phyloP scores from a whole-genome alignment of 169 alveolate species.

The Plasmodium coatneyi region DNA sequence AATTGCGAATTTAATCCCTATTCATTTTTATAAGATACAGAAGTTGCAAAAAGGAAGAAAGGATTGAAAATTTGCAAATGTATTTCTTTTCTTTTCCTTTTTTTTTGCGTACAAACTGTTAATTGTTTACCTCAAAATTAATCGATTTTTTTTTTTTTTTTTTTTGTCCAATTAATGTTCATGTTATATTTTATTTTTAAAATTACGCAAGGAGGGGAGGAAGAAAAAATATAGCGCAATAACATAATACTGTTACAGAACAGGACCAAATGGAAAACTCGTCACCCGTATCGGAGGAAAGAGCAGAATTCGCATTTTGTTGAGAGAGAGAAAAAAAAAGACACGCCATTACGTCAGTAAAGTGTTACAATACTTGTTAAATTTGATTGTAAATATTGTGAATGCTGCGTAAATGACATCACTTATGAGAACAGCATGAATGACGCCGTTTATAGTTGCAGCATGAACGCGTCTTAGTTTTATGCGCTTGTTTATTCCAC shows the following conservation, averaged over 20 bases:
- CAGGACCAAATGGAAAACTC: background rate
- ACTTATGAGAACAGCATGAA: background rate
- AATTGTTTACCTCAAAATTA: background rate
- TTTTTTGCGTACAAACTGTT: background rate
- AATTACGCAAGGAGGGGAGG: background rate
- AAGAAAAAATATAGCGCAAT: background rate
- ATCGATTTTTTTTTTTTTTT: background rate
- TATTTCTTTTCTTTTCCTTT: background rate
- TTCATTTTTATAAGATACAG: background rate
- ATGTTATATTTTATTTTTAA: background rate
- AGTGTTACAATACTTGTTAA: background rate
- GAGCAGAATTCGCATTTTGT: background rate
- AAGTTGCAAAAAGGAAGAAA: background rate
- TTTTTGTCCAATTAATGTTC: background rate
- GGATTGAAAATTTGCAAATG: background rate
- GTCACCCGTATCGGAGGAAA: background rate
- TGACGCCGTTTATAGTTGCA: background rate
- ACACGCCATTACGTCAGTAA: background rate
- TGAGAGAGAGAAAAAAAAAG: constrained; percentile 33
- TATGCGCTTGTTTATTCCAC: constrained; percentile 12
- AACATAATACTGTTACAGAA: background rate
- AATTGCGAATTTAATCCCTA: background rate
- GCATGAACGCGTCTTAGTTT: background rate
- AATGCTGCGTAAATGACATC: constrained; percentile 7
- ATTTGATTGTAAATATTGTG: background rate